Conservation (phyloP, 345 rosid genomes). For the Citrus unshiu region DNA sequence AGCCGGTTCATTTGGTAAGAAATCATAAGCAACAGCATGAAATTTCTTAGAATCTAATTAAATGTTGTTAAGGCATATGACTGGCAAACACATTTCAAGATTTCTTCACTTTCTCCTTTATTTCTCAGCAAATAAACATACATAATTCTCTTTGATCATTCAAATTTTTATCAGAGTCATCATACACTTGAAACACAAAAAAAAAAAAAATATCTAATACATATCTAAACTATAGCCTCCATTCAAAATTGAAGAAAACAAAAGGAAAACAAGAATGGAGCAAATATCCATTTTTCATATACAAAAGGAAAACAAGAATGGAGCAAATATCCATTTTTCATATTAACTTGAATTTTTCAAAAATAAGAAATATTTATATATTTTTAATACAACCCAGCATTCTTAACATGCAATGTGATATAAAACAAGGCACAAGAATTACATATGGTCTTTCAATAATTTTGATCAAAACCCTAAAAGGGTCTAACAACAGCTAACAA, state of each 20-base stretch:
- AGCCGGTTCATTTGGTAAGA: not conserved
- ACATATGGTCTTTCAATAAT: not conserved
- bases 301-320: not conserved
- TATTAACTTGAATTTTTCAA: constrained; percentile 5
- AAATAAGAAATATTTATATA: not conserved
- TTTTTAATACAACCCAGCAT: not conserved
- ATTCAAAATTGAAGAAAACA: not conserved
- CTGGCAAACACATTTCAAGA: not conserved
- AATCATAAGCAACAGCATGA: not conserved
- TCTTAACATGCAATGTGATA: not conserved
- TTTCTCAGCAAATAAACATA: constrained; percentile 15
- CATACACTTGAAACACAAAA: constrained; percentile 11
- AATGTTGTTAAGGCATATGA: not conserved
- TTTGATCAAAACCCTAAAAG: constrained; percentile 16
- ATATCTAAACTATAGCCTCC: constrained; percentile 4
- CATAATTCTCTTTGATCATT: not conserved
- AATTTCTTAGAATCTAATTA: not conserved
- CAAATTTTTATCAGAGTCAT: constrained; percentile 7
- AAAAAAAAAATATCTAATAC: not conserved
- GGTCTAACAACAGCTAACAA: constrained; percentile 9
- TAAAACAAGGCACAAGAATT: not conserved
- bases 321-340: constrained; percentile 3
- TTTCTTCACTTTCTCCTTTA: not conserved
- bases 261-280: not conserved
- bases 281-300: constrained; percentile 6